phyloP scores from a whole-genome alignment of 768 basidiomycete genomes.

The Trametes sanguinea region DNA sequence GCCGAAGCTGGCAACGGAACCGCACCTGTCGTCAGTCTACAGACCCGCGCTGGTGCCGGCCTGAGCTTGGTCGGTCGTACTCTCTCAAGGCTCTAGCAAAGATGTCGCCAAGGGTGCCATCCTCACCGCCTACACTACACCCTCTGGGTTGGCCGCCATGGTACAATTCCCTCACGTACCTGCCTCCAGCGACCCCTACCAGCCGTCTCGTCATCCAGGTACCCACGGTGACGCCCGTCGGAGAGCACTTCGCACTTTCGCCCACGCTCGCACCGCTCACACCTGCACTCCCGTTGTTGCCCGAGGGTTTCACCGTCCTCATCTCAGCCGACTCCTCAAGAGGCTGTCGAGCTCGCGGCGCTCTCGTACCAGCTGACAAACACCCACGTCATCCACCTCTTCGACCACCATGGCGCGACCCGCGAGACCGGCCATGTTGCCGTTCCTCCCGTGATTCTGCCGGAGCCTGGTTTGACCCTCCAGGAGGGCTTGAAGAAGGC shows the following conservation, averaged over 20 bases:
- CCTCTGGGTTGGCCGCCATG: slow-evolving; percentile 83
- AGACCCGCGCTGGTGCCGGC: slow-evolving; percentile 86
- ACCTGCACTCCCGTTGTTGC: slow-evolving; percentile 59
- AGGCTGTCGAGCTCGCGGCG: slow-evolving; percentile 74
- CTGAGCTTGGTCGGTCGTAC: slow-evolving; percentile 73
- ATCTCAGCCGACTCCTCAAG: slow-evolving; percentile 86
- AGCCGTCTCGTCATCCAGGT: slow-evolving; percentile 84
- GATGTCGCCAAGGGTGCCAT: slow-evolving; percentile 60
- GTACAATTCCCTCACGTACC: slow-evolving; percentile 71
- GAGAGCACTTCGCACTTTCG: slow-evolving; percentile 66
- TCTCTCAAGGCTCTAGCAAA: slow-evolving; percentile 77
- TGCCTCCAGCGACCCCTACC: slow-evolving; percentile 61
- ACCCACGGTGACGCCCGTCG: slow-evolving; percentile 68
- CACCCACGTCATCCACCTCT: slow-evolving; percentile 82
- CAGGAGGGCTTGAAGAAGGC: slow-evolving; percentile 52
- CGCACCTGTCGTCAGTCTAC: slow-evolving; percentile 64
- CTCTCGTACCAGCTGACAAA: slow-evolving; percentile 70
- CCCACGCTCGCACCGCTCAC: slow-evolving; percentile 76
- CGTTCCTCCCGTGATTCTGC: slow-evolving; percentile 39
- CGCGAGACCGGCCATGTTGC: slow-evolving; percentile 72
- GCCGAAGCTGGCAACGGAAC: slow-evolving; percentile 42
- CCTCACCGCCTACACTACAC: slow-evolving; percentile 81
- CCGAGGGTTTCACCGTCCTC: slow-evolving; percentile 67
- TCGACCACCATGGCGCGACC: slow-evolving; percentile 81
- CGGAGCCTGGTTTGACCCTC: slow-evolving; percentile 37